Conservation (phyloP, 768 basidiomycete genomes). For the Ephemerocybe angulata region DNA sequence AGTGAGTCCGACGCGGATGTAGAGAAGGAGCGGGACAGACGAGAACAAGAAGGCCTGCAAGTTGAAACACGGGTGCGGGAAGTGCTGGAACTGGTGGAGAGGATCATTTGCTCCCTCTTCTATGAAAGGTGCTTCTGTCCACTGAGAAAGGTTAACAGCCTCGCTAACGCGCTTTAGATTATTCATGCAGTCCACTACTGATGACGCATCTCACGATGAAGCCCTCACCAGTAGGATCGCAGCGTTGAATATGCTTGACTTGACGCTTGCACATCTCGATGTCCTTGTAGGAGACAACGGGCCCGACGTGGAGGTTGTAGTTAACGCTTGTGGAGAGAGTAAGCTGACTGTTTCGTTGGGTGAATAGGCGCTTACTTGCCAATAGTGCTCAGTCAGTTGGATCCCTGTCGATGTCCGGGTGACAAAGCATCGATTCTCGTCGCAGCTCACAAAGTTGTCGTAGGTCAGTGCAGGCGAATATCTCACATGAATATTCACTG, state of each 20-base stretch:
- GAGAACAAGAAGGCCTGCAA: slow-evolving; percentile 30
- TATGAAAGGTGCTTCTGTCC: slow-evolving; percentile 66
- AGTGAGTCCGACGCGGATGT: slow-evolving; percentile 22
- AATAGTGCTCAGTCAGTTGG: slow-evolving; percentile 35
- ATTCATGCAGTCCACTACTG: slow-evolving; percentile 63
- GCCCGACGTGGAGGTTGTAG: slow-evolving; percentile 55
- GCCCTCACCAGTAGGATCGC: slow-evolving; percentile 85
- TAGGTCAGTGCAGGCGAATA: too few species aligned
- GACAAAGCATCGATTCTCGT: slow-evolving; percentile 83
- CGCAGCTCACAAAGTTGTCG: slow-evolving; percentile 78
- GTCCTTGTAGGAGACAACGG: slow-evolving; percentile 64
- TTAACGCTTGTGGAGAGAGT: slow-evolving; percentile 78
- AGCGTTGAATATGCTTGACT: slow-evolving; percentile 87
- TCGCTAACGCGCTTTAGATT: slow-evolving; percentile 42
- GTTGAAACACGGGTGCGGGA: slow-evolving; percentile 49
- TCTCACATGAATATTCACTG: not conserved
- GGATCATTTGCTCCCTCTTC: slow-evolving; percentile 63
- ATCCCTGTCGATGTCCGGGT: slow-evolving; percentile 51
- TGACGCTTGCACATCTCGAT: slow-evolving; percentile 85
- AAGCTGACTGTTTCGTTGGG: slow-evolving; percentile 22
- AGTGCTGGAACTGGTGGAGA: slow-evolving; percentile 72
- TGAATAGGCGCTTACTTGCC: not conserved
- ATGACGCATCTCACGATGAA: slow-evolving; percentile 85
- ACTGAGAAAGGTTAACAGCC: not conserved
- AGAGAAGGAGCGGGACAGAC: slow-evolving; percentile 32